Evolutionary conservation across 306 rosid genomes (phyloP), one percentile per base, ranked within the genome.

Genomic region (Fragaria nilgerrensis): DNA sequence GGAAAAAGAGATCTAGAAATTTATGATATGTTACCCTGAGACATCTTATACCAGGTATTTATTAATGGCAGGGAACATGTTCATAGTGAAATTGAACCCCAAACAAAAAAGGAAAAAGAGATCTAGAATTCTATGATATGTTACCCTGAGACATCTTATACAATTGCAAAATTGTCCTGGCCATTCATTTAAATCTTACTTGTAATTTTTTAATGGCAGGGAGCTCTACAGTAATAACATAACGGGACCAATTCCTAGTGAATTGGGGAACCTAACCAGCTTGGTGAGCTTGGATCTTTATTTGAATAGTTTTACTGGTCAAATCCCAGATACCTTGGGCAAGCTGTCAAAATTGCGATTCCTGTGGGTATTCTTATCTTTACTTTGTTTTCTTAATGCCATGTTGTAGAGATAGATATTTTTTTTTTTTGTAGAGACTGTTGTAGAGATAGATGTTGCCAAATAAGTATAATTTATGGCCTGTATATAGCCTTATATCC

Each of bases 281-380:
- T 84, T 95, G 90, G 99, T 95, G 92, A 95, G 99, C 97, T 90
- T 95, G 93, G 99, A 95, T 87, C 92, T 95, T 69, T 95, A 92
- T 84, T 82, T 95, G 82, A 95, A 95, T 76, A 81, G 80, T 58
- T 95, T 95, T 82, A 76, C 85, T 7, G 99, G 99, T 87, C 90
- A 89, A 45, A 95, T 95, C 86, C 99, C 99, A 58, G 97, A 82
- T 77, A 85, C 97, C 29, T 81, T 96, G 93, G 99, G 99, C 76
- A 92, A 87, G 89, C 83, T 96, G 84, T 89, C 98, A 45, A 96
- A 96, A 87, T 82, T 96, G 79, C 87, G 99, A 44, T 96, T 96
- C 85, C 98, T 96, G 99, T 96, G 87, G 87, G 98, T 91, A 79
- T 55, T 48, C 75, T 85, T 70, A 37, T 71, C 78, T 34, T 50